phyloP scores from a whole-genome alignment of 176 grass and related monocot species.

The Eleusine coracana region DNA sequence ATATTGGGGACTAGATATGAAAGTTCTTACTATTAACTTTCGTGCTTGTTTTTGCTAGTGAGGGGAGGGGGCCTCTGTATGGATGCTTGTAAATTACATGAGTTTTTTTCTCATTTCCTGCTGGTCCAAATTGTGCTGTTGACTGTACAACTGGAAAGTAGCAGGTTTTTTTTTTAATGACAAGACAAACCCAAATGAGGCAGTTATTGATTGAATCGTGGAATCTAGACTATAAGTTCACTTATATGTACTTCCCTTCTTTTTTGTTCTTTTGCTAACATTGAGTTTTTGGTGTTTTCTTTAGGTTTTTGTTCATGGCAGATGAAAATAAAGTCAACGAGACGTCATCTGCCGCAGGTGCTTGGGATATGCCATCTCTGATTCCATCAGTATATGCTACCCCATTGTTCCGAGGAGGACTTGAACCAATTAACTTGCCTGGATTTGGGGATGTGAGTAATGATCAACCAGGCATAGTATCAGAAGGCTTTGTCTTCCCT shows the following conservation, averaged over 20 bases:
- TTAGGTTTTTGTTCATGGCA: slow-evolving; percentile 60
- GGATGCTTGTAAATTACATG: not conserved
- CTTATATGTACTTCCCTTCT: not conserved
- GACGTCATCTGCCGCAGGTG: slow-evolving; percentile 29
- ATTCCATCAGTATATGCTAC: slow-evolving; percentile 61
- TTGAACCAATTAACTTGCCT: slow-evolving; percentile 39
- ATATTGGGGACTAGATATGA: not conserved
- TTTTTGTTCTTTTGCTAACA: not conserved
- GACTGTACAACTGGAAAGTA: not conserved
- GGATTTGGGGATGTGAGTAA: slow-evolving; percentile 27
- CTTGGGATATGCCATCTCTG: slow-evolving; percentile 66
- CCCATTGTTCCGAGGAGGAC: slow-evolving; percentile 43
- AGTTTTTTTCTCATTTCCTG: not conserved
- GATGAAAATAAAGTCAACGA: slow-evolving; percentile 37
- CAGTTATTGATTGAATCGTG: not conserved
- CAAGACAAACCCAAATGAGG: not conserved
- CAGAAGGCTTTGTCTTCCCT: slow-evolving; percentile 79
- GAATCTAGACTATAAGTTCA: not conserved
- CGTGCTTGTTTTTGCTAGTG: not conserved
- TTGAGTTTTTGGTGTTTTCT: not conserved
- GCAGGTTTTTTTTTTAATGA: not conserved
- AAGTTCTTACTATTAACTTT: not conserved
- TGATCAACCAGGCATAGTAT: slow-evolving; percentile 39
- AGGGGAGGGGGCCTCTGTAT: not conserved
- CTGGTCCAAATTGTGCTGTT: not conserved